Evolutionary conservation across 352 stramenopile species (phyloP).

Genomic region (Peronospora destructor): DNA sequence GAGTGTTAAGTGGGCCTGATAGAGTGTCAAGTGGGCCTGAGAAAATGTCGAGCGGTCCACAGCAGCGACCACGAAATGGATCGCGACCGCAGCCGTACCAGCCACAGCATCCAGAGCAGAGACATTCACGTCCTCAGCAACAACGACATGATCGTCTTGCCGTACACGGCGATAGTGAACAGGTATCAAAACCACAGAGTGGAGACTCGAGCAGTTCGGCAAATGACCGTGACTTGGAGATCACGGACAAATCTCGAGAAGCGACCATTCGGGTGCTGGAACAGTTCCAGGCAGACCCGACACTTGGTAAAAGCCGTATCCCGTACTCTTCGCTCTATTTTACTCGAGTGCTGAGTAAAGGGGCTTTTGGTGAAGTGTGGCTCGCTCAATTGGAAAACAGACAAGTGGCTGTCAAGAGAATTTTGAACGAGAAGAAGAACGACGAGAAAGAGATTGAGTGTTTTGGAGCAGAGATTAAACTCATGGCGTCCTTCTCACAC

Average conservation of each 20-base stretch:
- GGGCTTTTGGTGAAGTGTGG: constrained; percentile 85
- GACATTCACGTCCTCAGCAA: constrained; percentile 7
- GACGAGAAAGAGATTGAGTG: constrained; percentile 81
- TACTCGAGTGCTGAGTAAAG: constrained; percentile 75
- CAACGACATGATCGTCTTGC: constrained; percentile 15
- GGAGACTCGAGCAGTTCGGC: constrained; percentile 7
- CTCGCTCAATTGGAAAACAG: constrained; percentile 70
- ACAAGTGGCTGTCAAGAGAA: constrained; percentile 78
- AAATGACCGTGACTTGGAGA: constrained; percentile 31
- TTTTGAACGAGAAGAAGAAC: constrained; percentile 74
- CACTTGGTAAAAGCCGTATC: constrained; percentile 46
- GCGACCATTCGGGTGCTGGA: constrained; percentile 53
- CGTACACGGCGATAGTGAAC: constrained; percentile 16
- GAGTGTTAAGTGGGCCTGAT: not conserved
- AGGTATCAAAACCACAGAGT: constrained; percentile 9
- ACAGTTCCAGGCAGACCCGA: constrained; percentile 59
- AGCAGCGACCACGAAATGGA: constrained; percentile 13
- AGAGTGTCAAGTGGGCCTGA: constrained; percentile 3
- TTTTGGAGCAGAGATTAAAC: constrained; percentile 79
- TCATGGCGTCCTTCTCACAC: constrained; percentile 77
- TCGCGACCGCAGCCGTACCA: constrained; percentile 20
- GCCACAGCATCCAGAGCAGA: constrained; percentile 18
- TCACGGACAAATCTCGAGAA: constrained; percentile 36
- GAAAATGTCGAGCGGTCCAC: not conserved
- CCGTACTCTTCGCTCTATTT: constrained; percentile 73